Evolutionary conservation across 805 yeast genomes (phyloP), one percentile per base, ranked within the genome.

Genomic region (Candida broadrunensis): DNA sequence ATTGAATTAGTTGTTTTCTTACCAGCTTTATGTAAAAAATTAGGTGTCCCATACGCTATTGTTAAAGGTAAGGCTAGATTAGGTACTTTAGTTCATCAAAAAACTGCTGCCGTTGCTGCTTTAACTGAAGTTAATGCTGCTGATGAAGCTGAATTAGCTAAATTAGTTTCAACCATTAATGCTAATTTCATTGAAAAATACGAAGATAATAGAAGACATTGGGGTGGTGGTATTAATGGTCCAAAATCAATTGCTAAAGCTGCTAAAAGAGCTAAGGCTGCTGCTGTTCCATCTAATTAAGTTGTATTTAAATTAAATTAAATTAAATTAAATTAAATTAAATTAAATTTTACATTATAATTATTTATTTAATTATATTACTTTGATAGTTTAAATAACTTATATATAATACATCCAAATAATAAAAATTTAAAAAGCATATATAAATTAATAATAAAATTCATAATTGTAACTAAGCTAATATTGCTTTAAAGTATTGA

Each of bases 171-270:
- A 44, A 85, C 97, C 64, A 80, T 91, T 73, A 82, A 88, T 77
- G 83, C 95, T 56, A 88, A 88, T 93, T 91, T 85, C 76, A 70
- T 73, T 60, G 95, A 87, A 69, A 87, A 88, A 77, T 88, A 84
- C 85, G 97, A 90, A 66, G 97, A 91, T 61, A 65, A 79, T 67
- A 91, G 95, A 83, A 88, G 88, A 78, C 95, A 88, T 85, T 91
- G 99, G 99, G 98, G 98, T 81, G 99, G 99, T 81, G 99, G 99
- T 81, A 67, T 88, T 73, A 77, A 91, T 81, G 97, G 97, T 73
- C 76, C 85, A 61, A 91, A 90, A 81, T 88, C 97, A 65, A 80
- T 78, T 64, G 91, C 83, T 66, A 87, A 84, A 78, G 67, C 71
- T 52, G 89, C 80, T 60, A 87, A 86, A 83, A 81, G 71, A 65